Evolutionary conservation across 805 yeast species (phyloP), one percentile per base, ranked within the genome.

Genomic region (Zygosaccharomyces bailii): DNA sequence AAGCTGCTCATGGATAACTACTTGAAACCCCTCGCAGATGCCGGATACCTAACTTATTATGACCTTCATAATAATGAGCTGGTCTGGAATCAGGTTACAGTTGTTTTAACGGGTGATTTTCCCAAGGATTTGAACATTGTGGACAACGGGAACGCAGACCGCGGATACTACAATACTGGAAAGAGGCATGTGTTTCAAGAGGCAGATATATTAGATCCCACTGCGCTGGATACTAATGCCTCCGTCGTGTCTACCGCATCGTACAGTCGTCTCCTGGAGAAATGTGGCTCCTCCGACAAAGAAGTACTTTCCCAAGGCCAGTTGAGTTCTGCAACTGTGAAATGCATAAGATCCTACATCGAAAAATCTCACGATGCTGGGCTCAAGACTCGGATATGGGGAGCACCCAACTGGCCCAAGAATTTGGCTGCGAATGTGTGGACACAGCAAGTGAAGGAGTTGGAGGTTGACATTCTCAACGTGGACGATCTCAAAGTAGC

Each of bases 381-480:
- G 9, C 54, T 83, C 32, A 70, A 72, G 51, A 76, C 86, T 0
- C 67, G 91, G 44, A 67, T 83, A 23, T 84, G 90, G 90, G 89
- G 82, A 14, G 80, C 79, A 6, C 81, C 86, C 1, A 69, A 69
- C 41, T 83, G 88, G 88, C 89, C 90, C 3, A 58, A 60, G 2
- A 48, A 54, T 10, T 59, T 67, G 21, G 70, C 78, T 46, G 59
- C 74, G 36, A 57, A 57, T 2, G 72, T 80, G 31, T 77, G 84
- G 78, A 53, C 63, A 41, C 77, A 75, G 44, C 64, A 80, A 11
- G 57, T 71, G 34, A 18, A 46, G 8, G 65, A 62, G 13, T 47
- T 69, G 10, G 81, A 80, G 2, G 70, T 76, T 14, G 88, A 83
- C 55, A 68, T 77, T 45, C 56, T 84, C 32, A 84, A 83, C 55